These are phyloP conservation scores for Setomelanomma holmii DNA, from an alignment of 2,329 filamentous ascomycete species.

Conservation along the genomic window DNA sequence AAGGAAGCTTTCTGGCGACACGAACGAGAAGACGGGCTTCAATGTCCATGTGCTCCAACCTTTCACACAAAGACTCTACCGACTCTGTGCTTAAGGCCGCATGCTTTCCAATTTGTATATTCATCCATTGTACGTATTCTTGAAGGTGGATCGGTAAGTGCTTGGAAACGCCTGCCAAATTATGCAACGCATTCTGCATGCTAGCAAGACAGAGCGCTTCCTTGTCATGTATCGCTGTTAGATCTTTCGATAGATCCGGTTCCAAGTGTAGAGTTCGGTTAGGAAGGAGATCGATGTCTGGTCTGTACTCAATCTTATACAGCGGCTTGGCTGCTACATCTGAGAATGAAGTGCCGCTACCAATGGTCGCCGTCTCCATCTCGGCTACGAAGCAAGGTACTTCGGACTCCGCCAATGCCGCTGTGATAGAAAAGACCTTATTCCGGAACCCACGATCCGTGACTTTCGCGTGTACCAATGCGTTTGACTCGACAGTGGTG, in stretches of 20 bases:
- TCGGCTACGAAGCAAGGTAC: conserved; percentile 13
- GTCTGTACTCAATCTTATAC: conserved; percentile 14
- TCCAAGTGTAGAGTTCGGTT: neutral
- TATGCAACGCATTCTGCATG: neutral
- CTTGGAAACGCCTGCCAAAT: neutral
- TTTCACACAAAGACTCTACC: conserved; percentile 6
- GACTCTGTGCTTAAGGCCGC: neutral
- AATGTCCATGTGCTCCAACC: conserved; percentile 1
- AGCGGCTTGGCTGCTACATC: neutral
- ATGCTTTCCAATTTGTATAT: neutral
- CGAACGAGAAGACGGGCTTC: conserved; percentile 4
- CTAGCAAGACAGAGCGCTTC: conserved; percentile 1
- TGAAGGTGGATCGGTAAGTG: conserved; percentile 4
- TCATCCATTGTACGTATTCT: conserved; percentile 7
- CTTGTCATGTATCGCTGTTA: conserved; percentile 21
- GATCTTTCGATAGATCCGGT: conserved; percentile 31
- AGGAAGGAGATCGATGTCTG: conserved; percentile 4
- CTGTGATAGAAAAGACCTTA: conserved; percentile 13
- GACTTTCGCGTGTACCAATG: conserved; percentile 13
- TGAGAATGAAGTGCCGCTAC: neutral
- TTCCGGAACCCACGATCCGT: conserved; percentile 16
- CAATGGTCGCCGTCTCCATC: conserved; percentile 20
- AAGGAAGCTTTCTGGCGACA: conserved; percentile 2
- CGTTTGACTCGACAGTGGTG: neutral
- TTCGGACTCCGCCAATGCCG: conserved; percentile 4